These are phyloP conservation scores for Larix kaempferi DNA, from an alignment of 75 land plant genomes.

Conservation along the genomic window DNA sequence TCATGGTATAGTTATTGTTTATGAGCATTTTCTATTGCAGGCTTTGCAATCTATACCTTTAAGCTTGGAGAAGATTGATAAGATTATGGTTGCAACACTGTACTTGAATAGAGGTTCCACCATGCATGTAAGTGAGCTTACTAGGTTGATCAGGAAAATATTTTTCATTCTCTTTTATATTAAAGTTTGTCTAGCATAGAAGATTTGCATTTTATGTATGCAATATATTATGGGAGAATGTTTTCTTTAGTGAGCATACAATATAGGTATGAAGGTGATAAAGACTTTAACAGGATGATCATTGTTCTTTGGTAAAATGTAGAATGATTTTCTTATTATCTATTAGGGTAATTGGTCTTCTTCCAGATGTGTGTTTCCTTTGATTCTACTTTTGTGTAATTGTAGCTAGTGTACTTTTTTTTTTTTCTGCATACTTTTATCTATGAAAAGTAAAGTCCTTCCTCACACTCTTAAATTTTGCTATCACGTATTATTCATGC, in stretches of 20 bases:
- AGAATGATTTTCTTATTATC: neutral
- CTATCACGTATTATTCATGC: no score
- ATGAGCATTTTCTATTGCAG: constrained; percentile 25
- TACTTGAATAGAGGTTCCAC: constrained; percentile 68
- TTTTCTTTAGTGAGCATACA: neutral
- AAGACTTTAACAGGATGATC: neutral
- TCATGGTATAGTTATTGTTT: neutral
- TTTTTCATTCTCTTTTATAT: neutral
- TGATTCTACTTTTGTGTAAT: neutral
- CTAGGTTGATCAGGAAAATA: neutral
- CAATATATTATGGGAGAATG: neutral
- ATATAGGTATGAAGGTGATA: neutral
- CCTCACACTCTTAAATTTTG: no score
- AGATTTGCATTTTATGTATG: neutral
- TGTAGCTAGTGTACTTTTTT: neutral
- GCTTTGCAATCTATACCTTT: constrained; percentile 60
- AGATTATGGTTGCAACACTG: constrained; percentile 36
- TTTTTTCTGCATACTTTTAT: no score
- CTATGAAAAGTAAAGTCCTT: no score
- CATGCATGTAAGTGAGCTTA: constrained; percentile 46
- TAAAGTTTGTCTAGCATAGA: neutral
- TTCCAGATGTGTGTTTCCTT: neutral
- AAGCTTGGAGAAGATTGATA: constrained; percentile 22
- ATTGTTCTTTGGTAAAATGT: neutral
- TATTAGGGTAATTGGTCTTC: neutral